Base-by-base conservation (phyloP, 2,329 filamentous ascomycete species). In the Cercospora janseana region DNA sequence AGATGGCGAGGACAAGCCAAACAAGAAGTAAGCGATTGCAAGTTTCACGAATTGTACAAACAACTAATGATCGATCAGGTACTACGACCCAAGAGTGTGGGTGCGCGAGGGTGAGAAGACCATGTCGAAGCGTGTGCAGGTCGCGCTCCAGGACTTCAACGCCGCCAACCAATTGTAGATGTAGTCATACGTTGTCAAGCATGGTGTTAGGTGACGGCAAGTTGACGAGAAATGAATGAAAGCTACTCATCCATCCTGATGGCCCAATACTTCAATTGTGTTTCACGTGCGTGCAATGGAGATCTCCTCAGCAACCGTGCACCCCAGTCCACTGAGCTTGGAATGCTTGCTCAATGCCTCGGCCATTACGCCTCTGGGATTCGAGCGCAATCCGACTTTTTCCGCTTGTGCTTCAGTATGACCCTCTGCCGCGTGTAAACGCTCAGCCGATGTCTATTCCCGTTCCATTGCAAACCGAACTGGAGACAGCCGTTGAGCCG, bases 41-140 rank as follows among this genome's bases (percentile, higher is more conserved):
- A 12, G 8, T 4, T 35, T 28, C 32, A 12, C 16, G n/a, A 20
- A 10, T 84, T 87, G 63, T 73, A 23, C 18, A 27, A 8, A 27
- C 13, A 23, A 21, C 43, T 46, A 46, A 46, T 13, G 16, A 27
- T 16, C 12, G 6, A 16, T 47, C 54, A 66, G 66, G 71, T 75
- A 70, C 69, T 75, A 76, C 67, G 75, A 88, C 76, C 89, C 90
- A 64, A 85, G 90, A 75, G 89, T 96, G 69, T 95, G 91, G 92
- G 88, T 95, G 57, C 87, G 91, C 55, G 87, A 91, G 79, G 93
- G 92, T 67, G 93, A 98, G 83, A 95, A 96, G 85, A 90, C 86
- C 68, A 98, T 97, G 93, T 81, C 79, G 68, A 75, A 78, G 65
- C 88, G 93, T 74, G 82, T 96, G 60, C 69, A 81, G 63, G 82